Conservation (phyloP, 2,329 filamentous ascomycete species). For the Bipolaris zeicola region DNA sequence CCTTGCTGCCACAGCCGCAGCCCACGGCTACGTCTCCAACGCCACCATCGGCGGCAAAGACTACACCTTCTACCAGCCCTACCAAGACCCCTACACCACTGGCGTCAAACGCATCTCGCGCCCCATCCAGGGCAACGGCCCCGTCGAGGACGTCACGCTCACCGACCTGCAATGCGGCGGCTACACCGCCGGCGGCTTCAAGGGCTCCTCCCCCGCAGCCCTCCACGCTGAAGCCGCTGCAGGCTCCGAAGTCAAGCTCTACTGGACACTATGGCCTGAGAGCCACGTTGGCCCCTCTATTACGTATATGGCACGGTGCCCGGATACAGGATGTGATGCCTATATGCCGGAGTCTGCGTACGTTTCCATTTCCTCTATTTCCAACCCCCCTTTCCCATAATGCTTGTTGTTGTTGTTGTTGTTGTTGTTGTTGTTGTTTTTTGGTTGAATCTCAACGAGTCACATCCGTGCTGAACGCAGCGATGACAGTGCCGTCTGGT, state of each 20-base stretch:
- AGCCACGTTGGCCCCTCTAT: slow-evolving; percentile 60
- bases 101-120: slow-evolving; percentile 59
- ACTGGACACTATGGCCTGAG: slow-evolving; percentile 60
- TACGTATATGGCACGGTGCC: slow-evolving; percentile 66
- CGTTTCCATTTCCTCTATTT: slow-evolving; percentile 9
- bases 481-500: slow-evolving; percentile 56
- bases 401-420: too few relatives aligned
- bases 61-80: slow-evolving; percentile 46
- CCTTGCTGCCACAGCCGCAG: slow-evolving; percentile 38
- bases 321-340: slow-evolving; percentile 56
- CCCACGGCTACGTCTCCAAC: slow-evolving; percentile 46
- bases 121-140: slow-evolving; percentile 63
- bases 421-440: too few relatives aligned
- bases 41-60: slow-evolving; percentile 41
- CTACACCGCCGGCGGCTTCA: slow-evolving; percentile 55
- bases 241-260: slow-evolving; percentile 59
- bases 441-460: too few relatives aligned
- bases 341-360: slow-evolving; percentile 54
- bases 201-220: slow-evolving; percentile 59
- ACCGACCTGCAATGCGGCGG: slow-evolving; percentile 64
- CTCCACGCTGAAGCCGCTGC: slow-evolving; percentile 61
- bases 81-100: slow-evolving; percentile 42
- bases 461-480: neutral
- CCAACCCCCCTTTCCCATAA: too few relatives aligned
- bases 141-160: slow-evolving; percentile 59